These are phyloP conservation scores for Teratosphaeria epicoccoides DNA, from an alignment of 2,329 filamentous ascomycete species.

Conservation along the genomic window DNA sequence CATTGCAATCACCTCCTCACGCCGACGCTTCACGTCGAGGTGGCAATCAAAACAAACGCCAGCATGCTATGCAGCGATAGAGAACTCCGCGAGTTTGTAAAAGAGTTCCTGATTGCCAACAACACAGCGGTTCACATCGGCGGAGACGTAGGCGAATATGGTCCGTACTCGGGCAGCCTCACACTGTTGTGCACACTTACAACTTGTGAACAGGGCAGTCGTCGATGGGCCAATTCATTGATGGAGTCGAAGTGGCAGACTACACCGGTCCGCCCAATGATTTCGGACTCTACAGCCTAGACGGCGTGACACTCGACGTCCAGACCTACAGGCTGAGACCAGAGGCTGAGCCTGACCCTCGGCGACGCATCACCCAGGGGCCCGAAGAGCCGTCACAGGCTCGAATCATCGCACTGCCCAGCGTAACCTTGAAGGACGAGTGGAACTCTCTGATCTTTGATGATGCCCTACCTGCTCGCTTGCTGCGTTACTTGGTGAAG, in stretches of 20 bases:
- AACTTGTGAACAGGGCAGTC: neutral
- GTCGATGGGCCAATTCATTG: neutral
- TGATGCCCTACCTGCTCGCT: slow-evolving; percentile 29
- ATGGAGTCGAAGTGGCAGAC: slow-evolving; percentile 28
- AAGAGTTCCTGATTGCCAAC: slow-evolving; percentile 18
- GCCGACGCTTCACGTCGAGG: slow-evolving; percentile 29
- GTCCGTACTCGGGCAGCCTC: neutral
- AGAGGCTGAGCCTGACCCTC: slow-evolving; percentile 17
- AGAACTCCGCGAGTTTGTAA: slow-evolving; percentile 1
- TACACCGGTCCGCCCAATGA: slow-evolving; percentile 23
- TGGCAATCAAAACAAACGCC: slow-evolving; percentile 16
- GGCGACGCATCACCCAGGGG: slow-evolving; percentile 13
- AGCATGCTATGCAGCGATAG: neutral
- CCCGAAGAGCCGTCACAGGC: slow-evolving; percentile 22
- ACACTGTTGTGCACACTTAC: neutral
- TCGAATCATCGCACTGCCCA: slow-evolving; percentile 29
- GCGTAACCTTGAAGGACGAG: slow-evolving; percentile 29
- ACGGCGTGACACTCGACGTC: slow-evolving; percentile 30
- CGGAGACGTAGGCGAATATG: neutral
- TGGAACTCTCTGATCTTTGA: slow-evolving; percentile 40
- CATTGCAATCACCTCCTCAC: slow-evolving; percentile 6
- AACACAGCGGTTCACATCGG: slow-evolving; percentile 6
- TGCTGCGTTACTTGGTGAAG: slow-evolving; percentile 28
- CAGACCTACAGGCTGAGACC: slow-evolving; percentile 32
- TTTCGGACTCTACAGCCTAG: slow-evolving; percentile 19